Evolutionary conservation across 306 rosid species (phyloP), one percentile per base, ranked within the genome.

Genomic region (Pterocarpus santalinus): DNA sequence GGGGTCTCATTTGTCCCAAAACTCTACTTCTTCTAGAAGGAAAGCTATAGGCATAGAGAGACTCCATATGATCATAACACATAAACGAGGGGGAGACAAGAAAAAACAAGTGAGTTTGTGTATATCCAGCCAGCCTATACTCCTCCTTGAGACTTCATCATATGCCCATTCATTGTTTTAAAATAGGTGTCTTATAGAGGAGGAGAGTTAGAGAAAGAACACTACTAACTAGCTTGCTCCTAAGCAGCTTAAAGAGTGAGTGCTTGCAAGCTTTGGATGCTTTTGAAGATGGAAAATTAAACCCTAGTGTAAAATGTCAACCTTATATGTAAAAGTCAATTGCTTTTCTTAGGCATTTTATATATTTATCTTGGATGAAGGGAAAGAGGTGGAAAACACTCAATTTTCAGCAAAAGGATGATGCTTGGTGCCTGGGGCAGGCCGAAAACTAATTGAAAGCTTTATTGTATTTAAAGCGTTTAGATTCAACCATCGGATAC

Each of bases 31-130:
- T 69, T 65, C 63, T 72, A 43, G 47, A 43, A 43, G 47, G 47
- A 43, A 43, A 43, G 73, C 49, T 32, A 60, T 56, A 49, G 47
- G 11, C 81, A 61, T 57, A 39, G 17, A 56, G 51, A 81, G 71
- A 77, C 81, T 83, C 84, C 65, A 44, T 44, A 86, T 78, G 76
- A 85, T 88, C 75, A 85, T 85, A 44, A 41, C 79, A 82, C 68
- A 60, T 5, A 5, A 39, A 8, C 1, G 73, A 41, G 68, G 30
- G 77, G 89, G 89, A 83, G 94, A 90, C 94, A 90, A 73, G 85
- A 88, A 83, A 82, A 88, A 88, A 86, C 90, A 87, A 85, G 68
- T 74, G 87, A 88, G 89, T 88, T 61, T 86, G 90, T 85, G 84
- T 85, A 52, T 77, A 80, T 80, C 85, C 81, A 85, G 10, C 58